A percentile compares a stretch with the other conserved stretches of the same genome.
Evolutionary conservation across 768 basidiomycete species (phyloP).

Genomic region (Suillus clintonianus): DNA sequence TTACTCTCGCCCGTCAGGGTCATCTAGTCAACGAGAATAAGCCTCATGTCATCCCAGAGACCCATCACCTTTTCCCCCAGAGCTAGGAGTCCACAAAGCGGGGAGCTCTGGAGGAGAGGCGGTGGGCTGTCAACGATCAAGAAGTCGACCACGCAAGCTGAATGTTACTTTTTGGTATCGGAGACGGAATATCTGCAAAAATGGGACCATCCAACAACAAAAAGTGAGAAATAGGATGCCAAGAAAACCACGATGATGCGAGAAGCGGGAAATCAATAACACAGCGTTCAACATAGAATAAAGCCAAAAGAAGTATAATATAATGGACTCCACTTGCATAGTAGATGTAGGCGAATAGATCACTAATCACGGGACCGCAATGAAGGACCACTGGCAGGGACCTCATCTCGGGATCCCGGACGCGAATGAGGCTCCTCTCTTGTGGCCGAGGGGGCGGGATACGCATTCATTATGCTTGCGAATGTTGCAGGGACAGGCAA

Average conservation of each 20-base stretch:
- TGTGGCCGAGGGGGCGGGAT: slow-evolving; percentile 40
- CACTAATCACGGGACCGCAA: slow-evolving; percentile 1
- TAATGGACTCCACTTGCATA: slow-evolving; percentile 3
- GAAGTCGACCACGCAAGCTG: not conserved
- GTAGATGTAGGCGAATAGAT: not conserved
- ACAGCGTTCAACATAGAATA: slow-evolving; percentile 1
- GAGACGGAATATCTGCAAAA: slow-evolving; percentile 1
- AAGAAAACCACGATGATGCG: not conserved
- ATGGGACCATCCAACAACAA: not conserved
- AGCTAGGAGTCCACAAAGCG: not conserved
- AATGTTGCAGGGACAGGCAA: slow-evolving; percentile 53
- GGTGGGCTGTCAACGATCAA: not conserved
- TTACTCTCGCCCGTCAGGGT: slow-evolving; percentile 19
- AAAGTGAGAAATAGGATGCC: not conserved
- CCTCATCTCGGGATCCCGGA: slow-evolving; percentile 28
- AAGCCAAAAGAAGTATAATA: slow-evolving; percentile 3
- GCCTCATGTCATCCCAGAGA: slow-evolving; percentile 20
- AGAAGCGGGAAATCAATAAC: not conserved
- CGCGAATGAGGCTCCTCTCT: slow-evolving; percentile 28
- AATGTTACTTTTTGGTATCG: not conserved
- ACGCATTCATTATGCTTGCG: slow-evolving; percentile 75
- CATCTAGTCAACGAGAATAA: slow-evolving; percentile 10
- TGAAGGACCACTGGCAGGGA: not conserved
- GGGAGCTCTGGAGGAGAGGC: not conserved
- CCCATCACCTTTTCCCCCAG: slow-evolving; percentile 4